phyloP scores from a whole-genome alignment of 768 basidiomycete genomes.

The Dacryopinax spathularia region DNA sequence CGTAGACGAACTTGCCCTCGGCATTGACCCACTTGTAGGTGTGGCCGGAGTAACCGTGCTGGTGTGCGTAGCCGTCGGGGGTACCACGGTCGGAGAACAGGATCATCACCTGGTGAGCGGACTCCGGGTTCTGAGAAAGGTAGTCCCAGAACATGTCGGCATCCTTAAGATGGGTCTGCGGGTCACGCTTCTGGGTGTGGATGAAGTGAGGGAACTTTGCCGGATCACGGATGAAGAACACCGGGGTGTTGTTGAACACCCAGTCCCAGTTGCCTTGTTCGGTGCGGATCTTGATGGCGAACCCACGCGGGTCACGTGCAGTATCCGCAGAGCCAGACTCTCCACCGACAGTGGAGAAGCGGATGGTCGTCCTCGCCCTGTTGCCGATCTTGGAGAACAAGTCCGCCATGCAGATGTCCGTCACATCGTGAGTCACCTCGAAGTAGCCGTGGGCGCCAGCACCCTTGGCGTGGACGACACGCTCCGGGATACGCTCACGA shows the following conservation, averaged over 20 bases:
- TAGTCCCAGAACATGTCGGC: constrained; percentile 59
- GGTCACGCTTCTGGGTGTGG: constrained; percentile 43
- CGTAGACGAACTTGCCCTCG: constrained; percentile 17
- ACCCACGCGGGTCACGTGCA: constrained; percentile 30
- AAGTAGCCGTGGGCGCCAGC: constrained; percentile 37
- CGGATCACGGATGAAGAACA: constrained; percentile 26
- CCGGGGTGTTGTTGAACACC: constrained; percentile 22
- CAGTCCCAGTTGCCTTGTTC: constrained; percentile 30
- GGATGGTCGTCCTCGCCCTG: constrained; percentile 19
- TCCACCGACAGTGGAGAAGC: constrained; percentile 32
- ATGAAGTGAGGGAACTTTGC: constrained; percentile 33
- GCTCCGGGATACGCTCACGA: constrained; percentile 22
- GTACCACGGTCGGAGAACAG: constrained; percentile 33
- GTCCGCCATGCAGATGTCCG: constrained; percentile 26
- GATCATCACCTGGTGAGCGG: constrained; percentile 31
- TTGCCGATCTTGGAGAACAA: constrained; percentile 26
- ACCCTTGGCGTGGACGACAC: constrained; percentile 79
- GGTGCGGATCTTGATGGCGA: constrained; percentile 32
- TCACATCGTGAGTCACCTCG: constrained; percentile 27
- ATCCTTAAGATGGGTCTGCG: constrained; percentile 84
- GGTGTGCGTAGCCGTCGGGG: constrained; percentile 43
- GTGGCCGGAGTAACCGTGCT: constrained; percentile 74
- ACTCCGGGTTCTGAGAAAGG: constrained; percentile 29
- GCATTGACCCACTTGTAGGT: constrained; percentile 28
- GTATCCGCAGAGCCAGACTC: constrained; percentile 31